A percentile compares a stretch with the other conserved stretches of the same genome.
phyloP scores from a whole-genome alignment of 192 early-diverging fungal genomes.

The Coemansia sp. region DNA sequence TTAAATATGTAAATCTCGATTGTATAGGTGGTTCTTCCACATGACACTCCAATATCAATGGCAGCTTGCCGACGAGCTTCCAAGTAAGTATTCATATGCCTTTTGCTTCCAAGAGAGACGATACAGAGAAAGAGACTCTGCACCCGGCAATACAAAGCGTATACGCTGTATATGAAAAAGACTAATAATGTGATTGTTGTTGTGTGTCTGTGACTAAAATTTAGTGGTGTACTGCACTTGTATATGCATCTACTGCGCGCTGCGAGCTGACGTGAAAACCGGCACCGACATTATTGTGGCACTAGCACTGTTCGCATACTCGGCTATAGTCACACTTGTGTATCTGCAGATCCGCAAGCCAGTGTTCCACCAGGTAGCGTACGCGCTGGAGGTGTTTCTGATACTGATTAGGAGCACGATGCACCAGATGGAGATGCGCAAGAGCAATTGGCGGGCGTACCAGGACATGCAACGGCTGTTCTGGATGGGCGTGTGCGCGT shows the following conservation, averaged over 20 bases:
- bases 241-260: conserved; percentile 56
- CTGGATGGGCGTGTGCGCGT: conserved; percentile 39
- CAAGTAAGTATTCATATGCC: conserved; percentile 52
- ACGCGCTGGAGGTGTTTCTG: conserved; percentile 57
- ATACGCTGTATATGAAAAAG: neutral
- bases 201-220: too few relatives aligned
- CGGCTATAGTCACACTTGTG: conserved; percentile 54
- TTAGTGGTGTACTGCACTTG: conserved; percentile 63
- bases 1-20: neutral
- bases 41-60: conserved; percentile 70
- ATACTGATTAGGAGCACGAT: conserved; percentile 54
- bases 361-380: conserved; percentile 68
- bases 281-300: conserved; percentile 48
- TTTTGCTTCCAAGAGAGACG: neutral
- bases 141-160: conserved; percentile 27
- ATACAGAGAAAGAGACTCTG: neutral
- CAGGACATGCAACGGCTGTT: conserved; percentile 39
- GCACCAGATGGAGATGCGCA: conserved; percentile 44
- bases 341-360: conserved; percentile 70
- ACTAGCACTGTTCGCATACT: conserved; percentile 56
- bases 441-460: conserved; percentile 41
- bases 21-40: conserved; percentile 70
- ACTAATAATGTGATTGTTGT: neutral
- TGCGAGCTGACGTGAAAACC: conserved; percentile 52
- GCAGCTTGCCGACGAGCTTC: conserved; percentile 80